These are phyloP conservation scores for Dothideomycetes sp. DNA, from an alignment of 2,329 filamentous ascomycete species.

Conservation along the genomic window DNA sequence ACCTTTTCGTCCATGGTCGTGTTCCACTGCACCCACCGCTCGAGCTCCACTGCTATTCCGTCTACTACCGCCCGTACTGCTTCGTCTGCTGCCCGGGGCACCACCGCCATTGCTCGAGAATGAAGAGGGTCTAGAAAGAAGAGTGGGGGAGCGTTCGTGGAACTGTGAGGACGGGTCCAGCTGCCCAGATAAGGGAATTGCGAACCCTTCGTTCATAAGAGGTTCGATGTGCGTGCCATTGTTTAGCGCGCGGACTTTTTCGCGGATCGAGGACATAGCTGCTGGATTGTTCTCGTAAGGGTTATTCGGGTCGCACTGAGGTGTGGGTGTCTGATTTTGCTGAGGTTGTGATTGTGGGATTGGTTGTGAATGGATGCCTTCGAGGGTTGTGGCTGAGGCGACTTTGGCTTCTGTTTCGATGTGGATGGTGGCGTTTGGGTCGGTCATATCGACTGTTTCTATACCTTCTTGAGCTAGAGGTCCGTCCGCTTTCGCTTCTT, in stretches of 20 bases:
- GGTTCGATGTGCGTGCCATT: constrained; percentile 11
- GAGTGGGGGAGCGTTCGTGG: too few relatives aligned
- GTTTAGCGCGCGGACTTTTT: constrained; percentile 16
- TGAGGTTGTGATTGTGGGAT: too few relatives aligned
- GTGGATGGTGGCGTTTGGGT: neutral
- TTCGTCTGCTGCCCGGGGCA: too few relatives aligned
- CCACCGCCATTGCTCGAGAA: too few relatives aligned
- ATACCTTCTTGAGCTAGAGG: neutral
- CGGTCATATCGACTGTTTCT: neutral
- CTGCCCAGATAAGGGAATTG: too few relatives aligned
- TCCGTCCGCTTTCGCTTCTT: constrained; percentile 12
- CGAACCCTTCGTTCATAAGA: constrained; percentile 14
- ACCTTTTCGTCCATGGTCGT: too few relatives aligned
- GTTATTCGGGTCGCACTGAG: constrained; percentile 6
- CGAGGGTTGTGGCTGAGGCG: neutral
- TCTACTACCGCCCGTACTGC: too few relatives aligned
- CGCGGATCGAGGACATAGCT: constrained; percentile 14
- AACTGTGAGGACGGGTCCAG: constrained; percentile 3
- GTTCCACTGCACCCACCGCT: too few relatives aligned
- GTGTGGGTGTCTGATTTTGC: constrained; percentile 5
- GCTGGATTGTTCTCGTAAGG: constrained; percentile 17
- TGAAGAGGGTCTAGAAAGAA: too few relatives aligned
- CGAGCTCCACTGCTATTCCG: too few relatives aligned
- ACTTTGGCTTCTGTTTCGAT: neutral
- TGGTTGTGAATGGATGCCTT: too few relatives aligned